Evolutionary conservation across 768 basidiomycete genomes (phyloP).

Genomic region (Mycena latifolia): DNA sequence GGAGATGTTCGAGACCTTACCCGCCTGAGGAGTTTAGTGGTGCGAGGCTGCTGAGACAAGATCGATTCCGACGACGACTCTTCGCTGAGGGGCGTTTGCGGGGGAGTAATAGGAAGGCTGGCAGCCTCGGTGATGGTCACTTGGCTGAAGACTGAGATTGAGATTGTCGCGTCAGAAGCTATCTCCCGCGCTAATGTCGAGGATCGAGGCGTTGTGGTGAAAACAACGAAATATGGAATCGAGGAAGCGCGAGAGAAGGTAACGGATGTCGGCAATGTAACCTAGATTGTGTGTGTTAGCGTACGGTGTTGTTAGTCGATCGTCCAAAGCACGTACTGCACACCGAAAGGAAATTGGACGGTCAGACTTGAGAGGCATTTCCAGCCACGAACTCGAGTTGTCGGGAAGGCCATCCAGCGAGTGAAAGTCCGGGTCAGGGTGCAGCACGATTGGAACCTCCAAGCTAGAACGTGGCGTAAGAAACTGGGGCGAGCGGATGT

Average conservation of each 20-base stretch:
- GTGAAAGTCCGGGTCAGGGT: conserved; percentile 71
- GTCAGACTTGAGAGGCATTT: conserved; percentile 74
- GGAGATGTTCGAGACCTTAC: conserved; percentile 37
- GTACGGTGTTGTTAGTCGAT: conserved; percentile 5
- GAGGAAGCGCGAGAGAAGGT: conserved; percentile 71
- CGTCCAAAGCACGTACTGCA: conserved; percentile 63
- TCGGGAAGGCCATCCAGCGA: conserved; percentile 61
- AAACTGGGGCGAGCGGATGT: conserved; percentile 20
- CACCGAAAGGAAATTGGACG: conserved; percentile 74
- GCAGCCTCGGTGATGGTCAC: conserved; percentile 63
- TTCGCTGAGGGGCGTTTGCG: conserved; percentile 65
- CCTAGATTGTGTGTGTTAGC: conserved; percentile 49
- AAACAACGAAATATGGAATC: conserved; percentile 82
- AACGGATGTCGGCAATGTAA: conserved; percentile 72
- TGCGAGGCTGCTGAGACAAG: conserved; percentile 13
- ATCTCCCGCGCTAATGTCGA: conserved; percentile 70
- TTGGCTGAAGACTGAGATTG: conserved; percentile 74
- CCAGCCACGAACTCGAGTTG: conserved; percentile 71
- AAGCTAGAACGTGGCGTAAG: conserved; percentile 55
- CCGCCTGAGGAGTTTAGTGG: conserved; percentile 21
- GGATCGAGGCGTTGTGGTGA: conserved; percentile 73
- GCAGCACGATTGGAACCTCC: conserved; percentile 73
- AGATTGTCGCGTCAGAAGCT: conserved; percentile 76
- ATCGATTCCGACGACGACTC: conserved; percentile 42
- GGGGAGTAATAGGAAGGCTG: conserved; percentile 58